Evolutionary conservation across 73 alveolate genomes (phyloP), one percentile per base, ranked within the genome.

Genomic region (Paramecium octaurelia): DNA sequence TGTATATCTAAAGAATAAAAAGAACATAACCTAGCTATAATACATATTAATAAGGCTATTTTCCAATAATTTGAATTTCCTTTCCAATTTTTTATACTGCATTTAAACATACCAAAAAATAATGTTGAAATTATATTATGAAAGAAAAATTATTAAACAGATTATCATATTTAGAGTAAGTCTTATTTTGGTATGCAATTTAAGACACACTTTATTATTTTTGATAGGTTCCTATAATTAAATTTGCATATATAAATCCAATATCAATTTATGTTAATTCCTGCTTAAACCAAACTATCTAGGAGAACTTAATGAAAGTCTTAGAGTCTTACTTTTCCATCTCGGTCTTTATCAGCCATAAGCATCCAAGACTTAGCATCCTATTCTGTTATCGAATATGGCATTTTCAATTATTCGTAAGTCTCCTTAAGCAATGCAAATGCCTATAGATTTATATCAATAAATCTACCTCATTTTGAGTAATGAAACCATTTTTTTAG

Each of bases 271-370:
- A 80, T 80, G 7, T 43, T 46, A 27, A 80, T 80, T 44, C 91
- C 91, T n/a, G 50, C 91, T 23, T 80, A 48, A 27, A 80, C 75
- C 35, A 80, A 80, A 42, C 91, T 43, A 80, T 80, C 91, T 44
- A 80, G 48, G 10, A 80, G 42, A 12, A 48, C 75, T 42, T 43
- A 23, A 24, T 80, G 44, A 80, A 80, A 80, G 23, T 80, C 91
- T 2, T 42, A 9, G 0, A 80, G 10, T 43, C 6, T 31, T 0
- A 80, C 75, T 44, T 24, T 42, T 2, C 91, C 91, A 80, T 80
- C 77, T 16, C 44, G 20, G 21, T 80, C 91, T 80, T 43, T 43
- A 42, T 80, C 91, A 10, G 91, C 91, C 91, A 80, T 80, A 3
- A 31, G 23, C 91, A 80, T 80, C 91, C 91, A 80, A 21, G 76